phyloP scores from a whole-genome alignment of 2,329 filamentous ascomycete genomes.

The Dryadomyces quercus-mongolicae region DNA sequence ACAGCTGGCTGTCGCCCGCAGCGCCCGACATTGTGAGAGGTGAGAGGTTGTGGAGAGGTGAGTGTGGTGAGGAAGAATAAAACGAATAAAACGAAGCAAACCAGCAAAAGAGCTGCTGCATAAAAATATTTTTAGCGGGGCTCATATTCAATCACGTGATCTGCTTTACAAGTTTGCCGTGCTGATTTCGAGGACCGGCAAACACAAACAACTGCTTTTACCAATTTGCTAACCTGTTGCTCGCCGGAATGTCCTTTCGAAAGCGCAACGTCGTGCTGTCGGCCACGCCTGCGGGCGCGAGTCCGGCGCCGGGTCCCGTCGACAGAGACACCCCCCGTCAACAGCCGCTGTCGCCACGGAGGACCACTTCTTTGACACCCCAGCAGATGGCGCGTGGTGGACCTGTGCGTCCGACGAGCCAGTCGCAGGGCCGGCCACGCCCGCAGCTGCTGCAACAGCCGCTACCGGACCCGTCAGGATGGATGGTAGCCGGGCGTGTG shows the following conservation, averaged over 20 bases:
- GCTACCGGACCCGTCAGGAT: neutral
- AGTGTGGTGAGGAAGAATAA: neutral
- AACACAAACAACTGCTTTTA: too few relatives aligned
- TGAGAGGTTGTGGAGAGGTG: neutral
- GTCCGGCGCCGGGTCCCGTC: neutral
- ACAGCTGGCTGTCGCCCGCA: constrained; percentile 80
- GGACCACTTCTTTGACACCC: too few relatives aligned
- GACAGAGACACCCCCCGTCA: neutral
- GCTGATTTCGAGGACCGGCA: too few relatives aligned
- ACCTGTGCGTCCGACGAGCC: too few relatives aligned
- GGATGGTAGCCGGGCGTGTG: constrained; percentile 3
- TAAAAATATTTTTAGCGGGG: too few relatives aligned
- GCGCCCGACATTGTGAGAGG: constrained; percentile 30
- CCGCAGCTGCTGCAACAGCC: constrained; percentile 15
- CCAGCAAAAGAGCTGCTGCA: neutral
- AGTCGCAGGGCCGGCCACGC: too few relatives aligned
- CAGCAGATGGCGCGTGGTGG: too few relatives aligned
- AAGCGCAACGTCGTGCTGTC: constrained; percentile 44
- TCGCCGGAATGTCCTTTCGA: constrained; percentile 52
- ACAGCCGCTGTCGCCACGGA: neutral
- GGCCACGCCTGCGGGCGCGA: constrained; percentile 14
- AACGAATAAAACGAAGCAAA: neutral
- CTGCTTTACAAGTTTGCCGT: neutral
- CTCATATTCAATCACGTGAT: too few relatives aligned
- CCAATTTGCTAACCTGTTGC: too few relatives aligned